Evolutionary conservation across 2,329 filamentous ascomycete genomes (phyloP).

Genomic region (Diaporthe citrichinensis): DNA sequence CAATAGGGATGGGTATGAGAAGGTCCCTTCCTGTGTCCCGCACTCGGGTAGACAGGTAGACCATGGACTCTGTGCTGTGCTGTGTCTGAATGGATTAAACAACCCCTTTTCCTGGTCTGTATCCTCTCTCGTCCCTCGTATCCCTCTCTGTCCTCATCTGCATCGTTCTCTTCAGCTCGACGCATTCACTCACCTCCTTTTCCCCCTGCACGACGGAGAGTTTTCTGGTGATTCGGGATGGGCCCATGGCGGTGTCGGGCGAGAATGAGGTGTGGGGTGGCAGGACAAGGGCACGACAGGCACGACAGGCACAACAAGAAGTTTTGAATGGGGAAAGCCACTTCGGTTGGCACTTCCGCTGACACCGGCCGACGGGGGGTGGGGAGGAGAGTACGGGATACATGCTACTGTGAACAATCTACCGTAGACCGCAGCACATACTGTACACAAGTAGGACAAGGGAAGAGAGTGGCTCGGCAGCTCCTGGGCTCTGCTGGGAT

Average conservation of each 20-base stretch:
- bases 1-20: neutral
- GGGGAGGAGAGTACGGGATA: neutral
- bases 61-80: neutral
- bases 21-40: neutral
- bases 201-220: constrained; percentile 17
- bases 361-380: constrained; percentile 18
- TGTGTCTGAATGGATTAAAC: neutral
- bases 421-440: neutral
- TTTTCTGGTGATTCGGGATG: constrained; percentile 30
- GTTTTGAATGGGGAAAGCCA: constrained; percentile 33
- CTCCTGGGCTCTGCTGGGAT: constrained; percentile 11
- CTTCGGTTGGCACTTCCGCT: constrained; percentile 37
- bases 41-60: neutral
- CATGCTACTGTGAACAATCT: neutral
- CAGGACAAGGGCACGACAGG: constrained; percentile 20
- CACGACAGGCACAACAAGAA: constrained; percentile 28
- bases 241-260: constrained; percentile 34
- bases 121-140: neutral
- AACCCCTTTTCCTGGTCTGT: constrained; percentile 11
- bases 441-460: constrained; percentile 5
- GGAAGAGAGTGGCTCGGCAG: constrained; percentile 32
- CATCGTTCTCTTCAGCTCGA: neutral
- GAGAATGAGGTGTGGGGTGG: constrained; percentile 37
- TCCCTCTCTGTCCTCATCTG: neutral
- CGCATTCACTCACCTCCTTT: constrained; percentile 32